These are phyloP conservation scores for Rhizopus delemar DNA, from an alignment of 371 early-diverging fungal species.

Conservation along the genomic window DNA sequence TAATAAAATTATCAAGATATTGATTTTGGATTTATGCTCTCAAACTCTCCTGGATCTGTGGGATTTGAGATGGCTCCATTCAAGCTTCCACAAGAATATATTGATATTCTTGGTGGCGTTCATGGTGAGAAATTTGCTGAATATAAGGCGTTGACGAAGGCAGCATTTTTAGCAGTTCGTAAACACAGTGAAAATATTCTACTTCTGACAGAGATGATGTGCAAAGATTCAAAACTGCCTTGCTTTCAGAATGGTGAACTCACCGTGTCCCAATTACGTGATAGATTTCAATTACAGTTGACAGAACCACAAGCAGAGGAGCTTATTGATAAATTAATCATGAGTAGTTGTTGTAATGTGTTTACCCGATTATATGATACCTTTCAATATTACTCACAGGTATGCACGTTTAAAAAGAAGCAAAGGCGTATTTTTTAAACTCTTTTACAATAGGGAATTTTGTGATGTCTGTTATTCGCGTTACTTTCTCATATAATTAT, in stretches of 20 bases:
- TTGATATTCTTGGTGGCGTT: constrained; percentile 90
- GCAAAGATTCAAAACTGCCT: constrained; percentile 86
- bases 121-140: constrained; percentile 77
- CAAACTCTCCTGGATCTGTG: constrained; percentile 95
- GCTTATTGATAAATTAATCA: constrained; percentile 89
- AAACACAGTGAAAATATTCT: constrained; percentile 82
- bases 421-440: not conserved
- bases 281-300: constrained; percentile 83
- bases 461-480: not conserved
- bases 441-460: not conserved
- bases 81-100: constrained; percentile 95
- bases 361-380: constrained; percentile 98
- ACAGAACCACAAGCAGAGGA: constrained; percentile 88
- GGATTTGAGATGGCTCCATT: constrained; percentile 98
- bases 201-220: constrained; percentile 87
- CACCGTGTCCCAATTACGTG: constrained; percentile 67
- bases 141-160: constrained; percentile 74
- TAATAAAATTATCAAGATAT: constrained; percentile 54
- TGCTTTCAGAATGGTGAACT: constrained; percentile 71
- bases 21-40: constrained; percentile 99
- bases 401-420: not conserved
- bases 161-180: constrained; percentile 81
- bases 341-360: constrained; percentile 92
- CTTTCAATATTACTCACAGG: constrained; percentile 98
- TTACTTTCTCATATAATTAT: not conserved